Evolutionary conservation across 805 yeast genomes (phyloP).

Genomic region (Metschnikowia arizonensis): DNA sequence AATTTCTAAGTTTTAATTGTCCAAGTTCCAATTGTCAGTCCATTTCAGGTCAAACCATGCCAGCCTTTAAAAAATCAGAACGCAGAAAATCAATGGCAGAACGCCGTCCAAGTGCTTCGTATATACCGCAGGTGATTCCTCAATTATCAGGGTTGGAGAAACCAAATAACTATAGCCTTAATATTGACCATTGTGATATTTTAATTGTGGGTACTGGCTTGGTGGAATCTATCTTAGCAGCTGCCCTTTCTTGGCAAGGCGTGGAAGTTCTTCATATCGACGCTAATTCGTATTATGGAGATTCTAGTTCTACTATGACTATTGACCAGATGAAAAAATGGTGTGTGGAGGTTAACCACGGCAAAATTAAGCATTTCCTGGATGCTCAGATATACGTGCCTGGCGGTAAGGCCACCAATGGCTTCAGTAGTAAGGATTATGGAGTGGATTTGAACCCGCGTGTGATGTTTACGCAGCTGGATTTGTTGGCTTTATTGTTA

Average conservation of each 20-base stretch:
- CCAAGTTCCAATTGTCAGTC: too few relatives aligned
- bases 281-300: slow-evolving; percentile 82
- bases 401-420: slow-evolving; percentile 44
- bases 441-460: slow-evolving; percentile 87
- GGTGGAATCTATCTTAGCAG: slow-evolving; percentile 82
- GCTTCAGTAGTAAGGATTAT: slow-evolving; percentile 63
- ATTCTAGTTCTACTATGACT: slow-evolving; percentile 77
- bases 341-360: slow-evolving; percentile 67
- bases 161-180: slow-evolving; percentile 63
- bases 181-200: slow-evolving; percentile 69
- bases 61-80: slow-evolving; percentile 28
- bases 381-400: slow-evolving; percentile 84
- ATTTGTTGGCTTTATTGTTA: slow-evolving; percentile 69
- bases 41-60: slow-evolving; percentile 15
- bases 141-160: slow-evolving; percentile 74
- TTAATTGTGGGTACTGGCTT: slow-evolving; percentile 91
- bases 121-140: slow-evolving; percentile 52
- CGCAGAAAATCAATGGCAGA: slow-evolving; percentile 66
- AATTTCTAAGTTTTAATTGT: too few relatives aligned
- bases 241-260: slow-evolving; percentile 98
- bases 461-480: slow-evolving; percentile 85
- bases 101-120: slow-evolving; percentile 52
- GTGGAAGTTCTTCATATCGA: slow-evolving; percentile 90
- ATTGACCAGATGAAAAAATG: slow-evolving; percentile 81
- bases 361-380: slow-evolving; percentile 42